Evolutionary conservation across 495 filamentous ascomycete genomes (phyloP).

Genomic region (Penicillium cataractarum): DNA sequence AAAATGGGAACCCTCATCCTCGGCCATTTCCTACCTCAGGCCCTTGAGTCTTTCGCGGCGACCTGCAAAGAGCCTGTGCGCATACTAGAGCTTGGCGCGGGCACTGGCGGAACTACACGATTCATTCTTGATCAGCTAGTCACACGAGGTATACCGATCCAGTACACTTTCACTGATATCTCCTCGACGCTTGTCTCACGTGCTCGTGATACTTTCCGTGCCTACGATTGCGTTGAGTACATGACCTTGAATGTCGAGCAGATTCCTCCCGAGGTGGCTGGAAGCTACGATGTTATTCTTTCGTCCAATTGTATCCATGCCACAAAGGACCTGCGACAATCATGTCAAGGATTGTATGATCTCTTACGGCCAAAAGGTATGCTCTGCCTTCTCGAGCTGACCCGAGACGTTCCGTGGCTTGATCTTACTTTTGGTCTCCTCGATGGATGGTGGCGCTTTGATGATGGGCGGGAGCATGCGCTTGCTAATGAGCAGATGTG

Average conservation of each 20-base stretch:
- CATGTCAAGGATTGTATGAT: slow-evolving; percentile 29
- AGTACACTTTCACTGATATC: slow-evolving; percentile 50
- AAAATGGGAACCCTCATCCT: neutral
- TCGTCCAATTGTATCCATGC: slow-evolving; percentile 51
- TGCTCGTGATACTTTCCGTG: slow-evolving; percentile 29
- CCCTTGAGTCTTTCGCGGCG: neutral
- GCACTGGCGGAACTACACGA: slow-evolving; percentile 44
- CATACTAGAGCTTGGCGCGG: slow-evolving; percentile 45
- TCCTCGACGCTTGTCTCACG: slow-evolving; percentile 19
- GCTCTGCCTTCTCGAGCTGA: slow-evolving; percentile 47
- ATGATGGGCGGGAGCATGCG: slow-evolving; percentile 34
- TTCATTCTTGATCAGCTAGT: slow-evolving; percentile 29
- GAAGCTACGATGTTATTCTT: slow-evolving; percentile 34
- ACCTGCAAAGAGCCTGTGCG: neutral
- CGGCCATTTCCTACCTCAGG: slow-evolving; percentile 1
- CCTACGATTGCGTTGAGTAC: slow-evolving; percentile 36
- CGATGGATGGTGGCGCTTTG: slow-evolving; percentile 55
- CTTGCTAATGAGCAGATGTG: too few relatives aligned
- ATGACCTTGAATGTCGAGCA: slow-evolving; percentile 38
- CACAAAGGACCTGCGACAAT: slow-evolving; percentile 33
- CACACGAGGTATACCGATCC: slow-evolving; percentile 24
- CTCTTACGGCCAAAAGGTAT: slow-evolving; percentile 41
- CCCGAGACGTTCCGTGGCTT: slow-evolving; percentile 40
- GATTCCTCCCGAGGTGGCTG: slow-evolving; percentile 19
- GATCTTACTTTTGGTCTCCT: slow-evolving; percentile 52